Percentiles rank a stretch among this genome's conserved stretches.
phyloP scores from a whole-genome alignment of 768 basidiomycete species.

The Lentinula detonsa region DNA sequence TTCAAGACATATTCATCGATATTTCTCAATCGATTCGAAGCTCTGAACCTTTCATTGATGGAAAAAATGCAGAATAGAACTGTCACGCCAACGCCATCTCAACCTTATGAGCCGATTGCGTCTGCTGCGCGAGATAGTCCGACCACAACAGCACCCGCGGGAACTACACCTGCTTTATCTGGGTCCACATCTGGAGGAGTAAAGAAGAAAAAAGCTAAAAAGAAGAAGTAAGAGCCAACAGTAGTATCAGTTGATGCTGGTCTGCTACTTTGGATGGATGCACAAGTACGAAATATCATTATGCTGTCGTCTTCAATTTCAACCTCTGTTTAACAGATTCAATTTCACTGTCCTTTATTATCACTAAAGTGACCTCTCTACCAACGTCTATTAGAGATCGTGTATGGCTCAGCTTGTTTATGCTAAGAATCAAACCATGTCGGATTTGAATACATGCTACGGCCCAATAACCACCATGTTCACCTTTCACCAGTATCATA shows the following conservation, averaged over 20 bases:
- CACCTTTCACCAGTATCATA: too few relatives aligned
- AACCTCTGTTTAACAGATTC: background rate
- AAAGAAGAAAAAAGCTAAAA: conserved; percentile 82
- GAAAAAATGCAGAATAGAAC: conserved; percentile 77
- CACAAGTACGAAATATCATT: background rate
- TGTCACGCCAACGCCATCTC: conserved; percentile 19
- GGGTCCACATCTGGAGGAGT: conserved; percentile 42
- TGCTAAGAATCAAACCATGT: background rate
- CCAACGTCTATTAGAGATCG: background rate
- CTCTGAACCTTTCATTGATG: conserved; percentile 81
- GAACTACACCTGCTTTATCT: conserved; percentile 8
- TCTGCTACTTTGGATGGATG: background rate
- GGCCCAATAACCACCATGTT: too few relatives aligned
- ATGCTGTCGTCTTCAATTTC: background rate
- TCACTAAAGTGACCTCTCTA: background rate
- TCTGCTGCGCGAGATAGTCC: conserved; percentile 15
- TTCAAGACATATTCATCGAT: conserved; percentile 94
- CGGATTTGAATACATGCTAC: too few relatives aligned
- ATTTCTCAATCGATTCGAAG: conserved; percentile 94
- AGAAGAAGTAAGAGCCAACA: conserved; percentile 32
- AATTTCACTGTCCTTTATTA: too few relatives aligned
- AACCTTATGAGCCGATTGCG: conserved; percentile 12
- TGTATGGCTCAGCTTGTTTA: background rate
- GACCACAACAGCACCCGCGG: conserved; percentile 7
- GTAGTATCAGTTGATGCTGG: background rate